phyloP scores from a whole-genome alignment of 2,329 filamentous ascomycete species.

The Monosporascus sp. region DNA sequence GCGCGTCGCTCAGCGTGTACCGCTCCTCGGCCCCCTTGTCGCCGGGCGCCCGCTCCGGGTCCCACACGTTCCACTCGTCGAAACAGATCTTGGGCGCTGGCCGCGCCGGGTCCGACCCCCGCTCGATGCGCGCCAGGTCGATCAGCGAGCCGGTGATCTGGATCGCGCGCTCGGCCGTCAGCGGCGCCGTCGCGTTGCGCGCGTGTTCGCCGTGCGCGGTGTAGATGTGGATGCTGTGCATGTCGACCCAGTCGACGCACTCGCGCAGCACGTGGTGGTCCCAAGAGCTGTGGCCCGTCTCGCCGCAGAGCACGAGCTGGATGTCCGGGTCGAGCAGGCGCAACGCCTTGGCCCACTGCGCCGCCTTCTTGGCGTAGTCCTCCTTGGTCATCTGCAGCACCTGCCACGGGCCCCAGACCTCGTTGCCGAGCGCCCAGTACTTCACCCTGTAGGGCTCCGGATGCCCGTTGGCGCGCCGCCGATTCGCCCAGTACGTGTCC shows the following conservation, averaged over 20 bases:
- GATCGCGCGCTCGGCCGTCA: constrained; percentile 69
- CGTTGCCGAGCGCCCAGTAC: constrained; percentile 83
- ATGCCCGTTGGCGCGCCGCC: constrained; percentile 69
- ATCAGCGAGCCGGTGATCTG: constrained; percentile 64
- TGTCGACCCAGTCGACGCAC: constrained; percentile 64
- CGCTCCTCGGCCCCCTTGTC: constrained; percentile 67
- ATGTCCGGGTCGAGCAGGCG: constrained; percentile 68
- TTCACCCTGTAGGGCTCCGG: constrained; percentile 75
- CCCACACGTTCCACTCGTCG: constrained; percentile 85
- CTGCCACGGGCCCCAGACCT: constrained; percentile 64
- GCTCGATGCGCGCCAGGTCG: constrained; percentile 69
- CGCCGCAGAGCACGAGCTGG: constrained; percentile 68
- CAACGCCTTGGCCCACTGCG: constrained; percentile 68
- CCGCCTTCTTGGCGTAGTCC: constrained; percentile 63
- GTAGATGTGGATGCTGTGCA: constrained; percentile 80
- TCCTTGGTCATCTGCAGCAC: constrained; percentile 65
- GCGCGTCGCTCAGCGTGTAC: constrained; percentile 70
- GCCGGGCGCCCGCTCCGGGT: constrained; percentile 65
- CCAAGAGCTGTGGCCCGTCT: constrained; percentile 65
- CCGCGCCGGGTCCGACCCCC: constrained; percentile 54
- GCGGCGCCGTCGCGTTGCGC: constrained; percentile 55
- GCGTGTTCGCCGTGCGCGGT: constrained; percentile 48
- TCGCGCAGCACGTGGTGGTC: constrained; percentile 69
- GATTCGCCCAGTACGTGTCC: constrained; percentile 77
- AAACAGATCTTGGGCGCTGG: constrained; percentile 69